Conservation (phyloP, 2,329 filamentous ascomycete species). For the Xylaria polymorpha region DNA sequence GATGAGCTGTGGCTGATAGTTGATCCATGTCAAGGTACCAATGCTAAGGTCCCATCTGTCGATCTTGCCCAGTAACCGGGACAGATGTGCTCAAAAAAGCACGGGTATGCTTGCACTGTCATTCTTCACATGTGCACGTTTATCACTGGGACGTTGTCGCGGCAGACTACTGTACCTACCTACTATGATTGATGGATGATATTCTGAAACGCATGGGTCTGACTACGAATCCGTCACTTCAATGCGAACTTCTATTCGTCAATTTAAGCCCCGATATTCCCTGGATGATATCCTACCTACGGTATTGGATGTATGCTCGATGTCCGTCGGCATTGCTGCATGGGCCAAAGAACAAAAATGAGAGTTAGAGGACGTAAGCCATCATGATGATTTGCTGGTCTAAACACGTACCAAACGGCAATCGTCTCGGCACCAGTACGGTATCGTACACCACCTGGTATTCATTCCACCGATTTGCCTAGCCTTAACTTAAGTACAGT, state of each 20-base stretch:
- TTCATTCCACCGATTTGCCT: not conserved
- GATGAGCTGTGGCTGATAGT: not conserved
- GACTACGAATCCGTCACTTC: not conserved
- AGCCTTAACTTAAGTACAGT: not conserved
- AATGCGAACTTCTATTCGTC: constrained; percentile 1
- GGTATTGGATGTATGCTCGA: not conserved
- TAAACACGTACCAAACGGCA: not conserved
- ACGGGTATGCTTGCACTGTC: not conserved
- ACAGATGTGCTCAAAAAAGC: not conserved
- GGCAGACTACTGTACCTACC: too few species aligned
- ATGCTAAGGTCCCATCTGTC: constrained; percentile 18
- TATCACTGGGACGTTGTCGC: not conserved
- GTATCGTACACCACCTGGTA: not conserved
- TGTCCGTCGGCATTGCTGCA: not conserved
- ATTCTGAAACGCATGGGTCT: constrained; percentile 16
- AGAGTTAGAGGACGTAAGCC: not conserved
- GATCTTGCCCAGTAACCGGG: constrained; percentile 20
- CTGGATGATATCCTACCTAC: not conserved
- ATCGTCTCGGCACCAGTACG: too few species aligned
- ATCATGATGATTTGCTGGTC: not conserved
- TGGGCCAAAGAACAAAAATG: not conserved
- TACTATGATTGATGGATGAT: constrained; percentile 11
- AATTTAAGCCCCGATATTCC: not conserved
- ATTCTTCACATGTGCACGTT: constrained; percentile 1
- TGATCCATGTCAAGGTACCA: not conserved